A percentile compares a stretch with the other conserved stretches of the same genome.
These are phyloP conservation scores for Serendipita indica DNA, from an alignment of 768 basidiomycete genomes.

Conservation along the genomic window DNA sequence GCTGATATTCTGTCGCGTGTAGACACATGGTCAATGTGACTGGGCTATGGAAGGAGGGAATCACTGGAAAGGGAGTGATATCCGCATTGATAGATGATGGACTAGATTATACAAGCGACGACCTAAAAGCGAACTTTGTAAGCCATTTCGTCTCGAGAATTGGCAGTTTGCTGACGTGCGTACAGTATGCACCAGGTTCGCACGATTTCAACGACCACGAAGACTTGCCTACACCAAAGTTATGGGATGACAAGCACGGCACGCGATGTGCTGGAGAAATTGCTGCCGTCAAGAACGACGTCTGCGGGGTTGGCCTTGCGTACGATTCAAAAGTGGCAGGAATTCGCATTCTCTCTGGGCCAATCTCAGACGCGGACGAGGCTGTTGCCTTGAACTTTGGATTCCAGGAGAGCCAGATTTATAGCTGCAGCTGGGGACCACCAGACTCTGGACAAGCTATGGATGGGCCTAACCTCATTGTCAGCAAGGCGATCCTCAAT, in stretches of 20 bases:
- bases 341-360: slow-evolving; percentile 32
- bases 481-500: slow-evolving; percentile 34
- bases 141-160: slow-evolving; percentile 14
- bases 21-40: slow-evolving; percentile 29
- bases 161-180: neutral
- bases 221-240: slow-evolving; percentile 29
- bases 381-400: slow-evolving; percentile 34
- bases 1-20: slow-evolving; percentile 16
- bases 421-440: slow-evolving; percentile 38
- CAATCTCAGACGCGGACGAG: slow-evolving; percentile 37
- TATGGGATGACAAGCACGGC: slow-evolving; percentile 36
- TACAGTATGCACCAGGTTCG: slow-evolving; percentile 29
- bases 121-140: slow-evolving; percentile 34
- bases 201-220: slow-evolving; percentile 39
- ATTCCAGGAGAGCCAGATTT: slow-evolving; percentile 33
- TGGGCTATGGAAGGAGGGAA: slow-evolving; percentile 29
- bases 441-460: slow-evolving; percentile 33
- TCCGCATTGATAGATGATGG: slow-evolving; percentile 38
- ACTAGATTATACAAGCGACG: slow-evolving; percentile 31
- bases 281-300: slow-evolving; percentile 34
- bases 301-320: slow-evolving; percentile 37
- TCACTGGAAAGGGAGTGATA: slow-evolving; percentile 30
- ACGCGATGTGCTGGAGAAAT: slow-evolving; percentile 39
- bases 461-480: slow-evolving; percentile 33
- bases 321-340: slow-evolving; percentile 32